Evolutionary conservation across 768 basidiomycete genomes (phyloP).

Genomic region (Tulasnella sp.): DNA sequence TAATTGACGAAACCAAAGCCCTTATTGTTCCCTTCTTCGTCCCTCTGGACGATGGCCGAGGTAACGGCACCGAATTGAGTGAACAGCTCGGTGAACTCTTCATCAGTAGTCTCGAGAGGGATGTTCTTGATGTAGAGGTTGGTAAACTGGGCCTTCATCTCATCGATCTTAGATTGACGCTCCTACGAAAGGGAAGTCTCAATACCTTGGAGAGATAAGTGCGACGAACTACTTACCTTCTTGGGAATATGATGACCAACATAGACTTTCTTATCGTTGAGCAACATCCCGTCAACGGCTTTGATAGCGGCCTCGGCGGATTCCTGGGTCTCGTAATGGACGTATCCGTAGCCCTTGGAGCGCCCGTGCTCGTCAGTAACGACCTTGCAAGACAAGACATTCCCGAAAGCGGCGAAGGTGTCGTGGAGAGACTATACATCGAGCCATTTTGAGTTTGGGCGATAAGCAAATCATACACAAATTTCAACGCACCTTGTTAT

Average conservation of each 20-base stretch:
- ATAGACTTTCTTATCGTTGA: conserved; percentile 99
- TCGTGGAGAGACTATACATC: conserved; percentile 85
- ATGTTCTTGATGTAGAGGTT: conserved; percentile 99
- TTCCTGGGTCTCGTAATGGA: conserved; percentile 98
- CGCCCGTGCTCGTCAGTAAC: conserved; percentile 93
- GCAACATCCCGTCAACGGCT: conserved; percentile 96
- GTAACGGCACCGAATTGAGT: conserved; percentile 74
- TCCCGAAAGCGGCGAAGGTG: conserved; percentile 98
- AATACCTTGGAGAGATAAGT: background rate
- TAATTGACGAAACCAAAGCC: conserved; percentile 99
- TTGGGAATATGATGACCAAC: conserved; percentile 96
- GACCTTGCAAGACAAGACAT: conserved; percentile 98
- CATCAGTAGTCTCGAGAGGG: conserved; percentile 74
- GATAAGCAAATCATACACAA: background rate
- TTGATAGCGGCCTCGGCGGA: conserved; percentile 95
- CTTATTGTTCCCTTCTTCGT: conserved; percentile 89
- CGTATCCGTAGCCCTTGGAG: conserved; percentile 97
- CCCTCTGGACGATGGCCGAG: conserved; percentile 77
- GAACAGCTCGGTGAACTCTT: conserved; percentile 85
- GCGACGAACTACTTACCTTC: conserved; percentile 55
- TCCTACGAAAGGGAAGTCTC: conserved; percentile 50
- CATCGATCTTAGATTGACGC: conserved; percentile 96
- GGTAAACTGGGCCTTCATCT: conserved; percentile 95
- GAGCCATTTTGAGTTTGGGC: conserved; percentile 34
- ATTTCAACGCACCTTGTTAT: conserved; percentile 73